A percentile compares a stretch with the other conserved stretches of the same genome.
These are phyloP conservation scores for Fomitopsis serialis DNA, from an alignment of 768 basidiomycete genomes.

Conservation along the genomic window DNA sequence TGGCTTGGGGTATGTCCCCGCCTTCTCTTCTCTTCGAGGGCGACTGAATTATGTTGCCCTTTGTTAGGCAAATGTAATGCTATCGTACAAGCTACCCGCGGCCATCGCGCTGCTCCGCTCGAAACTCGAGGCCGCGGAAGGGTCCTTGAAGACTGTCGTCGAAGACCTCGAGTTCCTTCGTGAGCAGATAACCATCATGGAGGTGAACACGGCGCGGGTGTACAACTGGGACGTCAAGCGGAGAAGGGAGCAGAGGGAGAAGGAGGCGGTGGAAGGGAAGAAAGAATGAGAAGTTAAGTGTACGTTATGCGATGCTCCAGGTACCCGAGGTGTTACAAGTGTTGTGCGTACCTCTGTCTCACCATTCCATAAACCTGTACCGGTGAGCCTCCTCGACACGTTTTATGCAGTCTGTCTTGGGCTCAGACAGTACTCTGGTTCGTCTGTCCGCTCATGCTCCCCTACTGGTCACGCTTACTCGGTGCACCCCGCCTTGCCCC, in stretches of 20 bases:
- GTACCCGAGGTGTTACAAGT: too few relatives aligned
- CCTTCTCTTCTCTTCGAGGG: neutral
- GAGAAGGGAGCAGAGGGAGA: constrained; percentile 52
- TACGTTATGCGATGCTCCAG: neutral
- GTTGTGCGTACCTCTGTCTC: too few relatives aligned
- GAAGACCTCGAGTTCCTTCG: constrained; percentile 91
- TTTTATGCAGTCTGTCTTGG: too few relatives aligned
- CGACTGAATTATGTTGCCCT: too few relatives aligned
- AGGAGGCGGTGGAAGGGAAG: constrained; percentile 24
- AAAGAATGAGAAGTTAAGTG: neutral
- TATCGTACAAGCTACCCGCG: constrained; percentile 81
- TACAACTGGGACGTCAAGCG: constrained; percentile 96
- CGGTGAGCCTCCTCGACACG: too few relatives aligned
- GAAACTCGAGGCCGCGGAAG: constrained; percentile 72
- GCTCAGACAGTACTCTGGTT: too few relatives aligned
- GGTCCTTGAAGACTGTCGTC: constrained; percentile 56
- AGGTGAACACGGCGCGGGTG: constrained; percentile 89
- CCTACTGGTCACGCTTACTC: too few relatives aligned
- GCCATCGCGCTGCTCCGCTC: constrained; percentile 70
- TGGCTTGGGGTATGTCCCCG: constrained; percentile 83
- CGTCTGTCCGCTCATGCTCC: too few relatives aligned
- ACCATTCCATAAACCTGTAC: too few relatives aligned
- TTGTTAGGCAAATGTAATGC: constrained; percentile 93
- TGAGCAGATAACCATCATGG: constrained; percentile 96
- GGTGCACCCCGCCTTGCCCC: too few relatives aligned